Base-by-base conservation (phyloP, 805 yeast species). In the Wickerhamiella allomyrinae region DNA sequence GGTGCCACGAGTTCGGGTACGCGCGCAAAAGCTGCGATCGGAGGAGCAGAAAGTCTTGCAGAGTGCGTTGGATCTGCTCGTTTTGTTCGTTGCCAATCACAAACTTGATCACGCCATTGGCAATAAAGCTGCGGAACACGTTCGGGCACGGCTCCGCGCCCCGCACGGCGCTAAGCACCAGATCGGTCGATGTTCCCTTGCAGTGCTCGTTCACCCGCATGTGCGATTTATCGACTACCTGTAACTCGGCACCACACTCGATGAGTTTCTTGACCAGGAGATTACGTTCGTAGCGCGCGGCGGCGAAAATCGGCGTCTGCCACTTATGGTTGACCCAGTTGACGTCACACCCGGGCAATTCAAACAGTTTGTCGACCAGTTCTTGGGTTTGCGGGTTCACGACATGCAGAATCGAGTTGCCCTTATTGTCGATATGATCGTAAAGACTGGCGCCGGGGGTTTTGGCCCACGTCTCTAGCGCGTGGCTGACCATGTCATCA, bases 321-420 rank as follows among this genome's bases (percentile, higher is more conserved):
- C 68, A 70, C 46, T 70, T 70, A 10, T 55, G 51, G 55, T 84
- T 87, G 15, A 70, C 57, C 44, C 69, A 71, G 56, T 89, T 84
- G 10, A 84, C 57, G 49, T 76, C 69, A 11, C 70, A 48, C 5
- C 68, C 58, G 34, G 66, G 65, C 6, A 44, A 21, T n/a, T 15
- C 21, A 4, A 43, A 34, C 19, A 53, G 24, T 13, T 34, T 19
- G 2, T 5, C 7, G 3, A 41, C 20, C 1, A 43, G 34, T 15
- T 37, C 39, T n/a, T 27, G 29, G 31, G 41, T 57, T 13, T 71
- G 69, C 11, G 69, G 68, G 39, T 72, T 70, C 23, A 84, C 62
- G 2, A 81, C 70, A 59, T 89, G 97, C 24, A 89, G 61, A 3
- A 89, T 54, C 0, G 91, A 76, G 55, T 86, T 85, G 0, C 89